Evolutionary conservation across 2,329 filamentous ascomycete species (phyloP), one percentile per base, ranked within the genome.

Genomic region (Escovopsis sp.): DNA sequence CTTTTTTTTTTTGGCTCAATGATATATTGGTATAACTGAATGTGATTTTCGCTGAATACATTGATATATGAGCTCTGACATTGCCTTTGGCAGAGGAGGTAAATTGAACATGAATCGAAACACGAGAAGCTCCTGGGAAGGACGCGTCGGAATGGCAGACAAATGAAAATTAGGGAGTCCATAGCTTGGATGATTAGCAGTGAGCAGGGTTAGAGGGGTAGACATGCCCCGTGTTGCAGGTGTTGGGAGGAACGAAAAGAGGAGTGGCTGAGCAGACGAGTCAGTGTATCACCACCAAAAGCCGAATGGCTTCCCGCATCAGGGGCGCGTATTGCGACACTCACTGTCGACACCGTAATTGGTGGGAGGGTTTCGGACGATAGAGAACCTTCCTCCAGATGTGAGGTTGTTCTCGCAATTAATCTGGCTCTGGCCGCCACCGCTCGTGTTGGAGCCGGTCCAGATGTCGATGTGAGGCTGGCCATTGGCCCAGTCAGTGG

Each of bases 401-500:
- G 48, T 50, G 33, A 50, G 48, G 14, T 37, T 42, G 43, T 50
- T 39, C 44, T 50, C 48, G 20, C 48, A 50, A 41, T 49, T 41
- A 35, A 50, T 50, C 45, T 50, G 48, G 45, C 40, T 43, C 36
- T 49, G 44, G n/a, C 48, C 48, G 9, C 48, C 48, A 29, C 44
- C 45, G n/a, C 32, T 25, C 16, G 32, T 42, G 43, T 35, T 39
- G 14, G 48, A 50, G 15, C 48, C 48, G 15, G 48, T 50, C 48
- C 48, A 50, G 37, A 50, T 47, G 29, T 50, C 48, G 32, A 50
- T 50, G 41, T 50, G 48, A 41, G 39, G 42, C 39, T 50, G 47
- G 25, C 48, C 48, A 7, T 41, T 41, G 32, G 34, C 35, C 39
- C 32, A 40, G 42, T 50, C 48, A 3, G 42, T 43, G 5, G 31